Percentiles rank a stretch among this genome's conserved stretches.
Conservation (phyloP, 805 yeast species). For the Huiozyma sinensis region DNA sequence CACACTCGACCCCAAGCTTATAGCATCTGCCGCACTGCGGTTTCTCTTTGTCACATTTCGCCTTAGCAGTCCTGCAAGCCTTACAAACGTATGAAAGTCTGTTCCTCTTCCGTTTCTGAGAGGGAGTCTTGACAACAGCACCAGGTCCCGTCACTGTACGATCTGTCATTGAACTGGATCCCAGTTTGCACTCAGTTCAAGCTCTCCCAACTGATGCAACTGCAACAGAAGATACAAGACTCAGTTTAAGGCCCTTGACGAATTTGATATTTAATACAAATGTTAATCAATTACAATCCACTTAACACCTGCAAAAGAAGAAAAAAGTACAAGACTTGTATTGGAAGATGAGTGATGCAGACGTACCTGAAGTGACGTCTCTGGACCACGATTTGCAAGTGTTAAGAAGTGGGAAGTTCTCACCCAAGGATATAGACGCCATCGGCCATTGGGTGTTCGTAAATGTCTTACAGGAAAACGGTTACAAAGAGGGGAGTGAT, state of each 20-base stretch:
- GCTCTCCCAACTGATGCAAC: too few relatives aligned
- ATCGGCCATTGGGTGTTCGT: conserved; percentile 47
- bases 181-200: too few relatives aligned
- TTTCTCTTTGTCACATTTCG: conserved; percentile 27
- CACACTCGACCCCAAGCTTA: conserved; percentile 18
- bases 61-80: conserved; percentile 25
- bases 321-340: too few relatives aligned
- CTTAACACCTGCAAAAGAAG: too few relatives aligned
- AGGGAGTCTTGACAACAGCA: too few relatives aligned
- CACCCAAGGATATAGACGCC: conserved; percentile 28
- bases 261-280: too few relatives aligned
- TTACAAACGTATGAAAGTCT: conserved; percentile 28
- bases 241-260: too few relatives aligned
- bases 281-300: too few relatives aligned
- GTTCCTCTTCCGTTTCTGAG: conserved; percentile 10
- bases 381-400: conserved; percentile 50
- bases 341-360: too few relatives aligned
- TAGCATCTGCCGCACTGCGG: conserved; percentile 25
- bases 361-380: conserved; percentile 38
- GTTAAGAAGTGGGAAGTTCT: conserved; percentile 45
- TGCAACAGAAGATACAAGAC: too few relatives aligned
- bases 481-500: conserved; percentile 13
- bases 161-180: too few relatives aligned
- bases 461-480: conserved; percentile 25
- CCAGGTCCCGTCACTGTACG: too few relatives aligned